Percentiles rank a stretch among this genome's conserved stretches.
Evolutionary conservation across 257 asterid genomes (phyloP).

Genomic region (Solanum corneliomulleri): DNA sequence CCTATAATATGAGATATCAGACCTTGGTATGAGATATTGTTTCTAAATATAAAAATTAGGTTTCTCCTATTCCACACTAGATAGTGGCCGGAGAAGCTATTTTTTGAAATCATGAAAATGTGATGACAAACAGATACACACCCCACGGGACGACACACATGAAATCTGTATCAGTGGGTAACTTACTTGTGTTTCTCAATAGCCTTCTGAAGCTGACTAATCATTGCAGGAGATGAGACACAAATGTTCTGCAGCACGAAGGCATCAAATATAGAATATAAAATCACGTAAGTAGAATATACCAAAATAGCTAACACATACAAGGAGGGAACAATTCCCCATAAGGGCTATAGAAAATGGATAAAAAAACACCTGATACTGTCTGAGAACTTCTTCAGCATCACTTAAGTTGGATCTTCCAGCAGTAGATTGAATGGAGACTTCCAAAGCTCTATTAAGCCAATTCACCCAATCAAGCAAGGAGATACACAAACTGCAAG

Average conservation of each 20-base stretch:
- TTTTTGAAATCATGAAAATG: neutral
- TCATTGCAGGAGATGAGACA: slow-evolving; percentile 44
- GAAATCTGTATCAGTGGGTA: neutral
- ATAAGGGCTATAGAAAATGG: slow-evolving; percentile 4
- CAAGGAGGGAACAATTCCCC: neutral
- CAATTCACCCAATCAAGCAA: slow-evolving; percentile 51
- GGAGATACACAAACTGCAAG: slow-evolving; percentile 33
- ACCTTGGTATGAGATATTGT: neutral
- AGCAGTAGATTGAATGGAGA: slow-evolving; percentile 31
- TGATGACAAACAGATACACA: neutral
- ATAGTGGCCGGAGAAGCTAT: neutral
- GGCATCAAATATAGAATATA: neutral
- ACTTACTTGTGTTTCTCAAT: slow-evolving; percentile 69
- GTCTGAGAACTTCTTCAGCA: slow-evolving; percentile 49
- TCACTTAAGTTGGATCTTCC: slow-evolving; percentile 30
- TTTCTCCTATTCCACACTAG: neutral
- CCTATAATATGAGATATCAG: neutral
- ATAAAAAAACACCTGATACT: slow-evolving; percentile 48
- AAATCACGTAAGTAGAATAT: neutral
- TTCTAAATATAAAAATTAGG: neutral
- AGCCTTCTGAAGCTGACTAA: slow-evolving; percentile 39
- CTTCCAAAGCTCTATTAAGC: slow-evolving; percentile 62
- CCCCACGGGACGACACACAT: neutral
- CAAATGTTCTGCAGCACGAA: slow-evolving; percentile 39
- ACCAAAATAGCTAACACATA: neutral